Evolutionary conservation across 768 basidiomycete genomes (phyloP), one percentile per base, ranked within the genome.

Genomic region (Steccherinum ochraceum): DNA sequence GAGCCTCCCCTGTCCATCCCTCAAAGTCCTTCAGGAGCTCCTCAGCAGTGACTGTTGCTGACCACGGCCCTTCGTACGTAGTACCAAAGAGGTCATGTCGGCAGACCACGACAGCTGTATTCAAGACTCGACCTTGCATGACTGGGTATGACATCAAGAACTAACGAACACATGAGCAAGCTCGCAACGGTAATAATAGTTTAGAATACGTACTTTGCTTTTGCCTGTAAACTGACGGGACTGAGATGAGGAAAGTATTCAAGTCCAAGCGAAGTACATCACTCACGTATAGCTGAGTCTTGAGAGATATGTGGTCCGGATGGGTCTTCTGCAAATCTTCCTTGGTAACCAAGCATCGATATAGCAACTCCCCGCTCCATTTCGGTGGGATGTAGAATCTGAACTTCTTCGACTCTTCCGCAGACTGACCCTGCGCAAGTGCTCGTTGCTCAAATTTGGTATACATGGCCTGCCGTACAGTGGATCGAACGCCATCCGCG

Each of bases 1-100:
- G 44, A 2, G 64, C 63, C 40, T 67, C 62, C 0, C 61, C 56
- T 48, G 66, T 66, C 64, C 66, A 70, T 4, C 50, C 60, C 3
- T 53, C 35, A 51, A 56, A 70, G 35, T 61, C 59, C 1, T 61
- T 54, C 18, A 59, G 41, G 12, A 69, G 20, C 27, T 69, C 67
- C 2, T 60, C 46, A 12, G 40, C 35, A 25, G 56, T 24, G 44
- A 59, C 56, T 3, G 63, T 59, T 4, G 46, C 53, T 2, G 65
- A 63, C 64, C 64, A 68, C 1, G 57, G 56, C 4, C 56, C 60
- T 11, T 52, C 49, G 42, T 60, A 60, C 3, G 20, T 5, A 3
- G 58, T 51, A 23, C 67, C 63, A 35, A 7, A 35, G 7, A 35
- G 16, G 30, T 35, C 30, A 35, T 35, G 7, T 16, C 16, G 7